Conservation (phyloP, 2,329 filamentous ascomycete species). For the Elsinoe fawcettii region DNA sequence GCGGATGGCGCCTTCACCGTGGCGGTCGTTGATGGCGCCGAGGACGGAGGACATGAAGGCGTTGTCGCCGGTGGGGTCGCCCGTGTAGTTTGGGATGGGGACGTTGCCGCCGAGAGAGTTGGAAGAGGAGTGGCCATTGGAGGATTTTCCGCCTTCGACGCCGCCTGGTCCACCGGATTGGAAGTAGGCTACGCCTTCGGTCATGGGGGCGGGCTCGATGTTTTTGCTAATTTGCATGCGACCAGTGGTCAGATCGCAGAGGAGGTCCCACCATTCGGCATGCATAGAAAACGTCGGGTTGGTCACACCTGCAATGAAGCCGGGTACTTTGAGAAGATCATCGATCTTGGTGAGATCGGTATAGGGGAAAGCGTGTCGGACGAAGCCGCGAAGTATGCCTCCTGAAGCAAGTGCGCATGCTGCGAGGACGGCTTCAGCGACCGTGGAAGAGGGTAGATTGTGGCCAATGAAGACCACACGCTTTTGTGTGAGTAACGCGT, state of each 20-base stretch:
- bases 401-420: slow-evolving; percentile 90
- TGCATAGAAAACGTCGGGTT: slow-evolving; percentile 95
- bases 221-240: slow-evolving; percentile 89
- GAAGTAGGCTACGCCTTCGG: slow-evolving; percentile 80
- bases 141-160: slow-evolving; percentile 12
- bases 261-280: slow-evolving; percentile 94
- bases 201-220: slow-evolving; percentile 71
- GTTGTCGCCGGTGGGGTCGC: slow-evolving; percentile 75
- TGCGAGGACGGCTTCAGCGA: slow-evolving; percentile 96
- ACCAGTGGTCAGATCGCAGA: slow-evolving; percentile 87
- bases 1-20: slow-evolving; percentile 82
- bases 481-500: slow-evolving; percentile 92
- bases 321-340: slow-evolving; percentile 87
- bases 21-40: slow-evolving; percentile 72
- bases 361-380: slow-evolving; percentile 92
- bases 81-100: slow-evolving; percentile 15
- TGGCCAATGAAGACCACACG: slow-evolving; percentile 92
- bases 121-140: slow-evolving; percentile 25
- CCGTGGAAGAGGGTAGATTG: slow-evolving; percentile 89
- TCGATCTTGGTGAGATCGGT: slow-evolving; percentile 97
- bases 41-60: slow-evolving; percentile 83
- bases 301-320: slow-evolving; percentile 95
- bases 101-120: slow-evolving; percentile 25
- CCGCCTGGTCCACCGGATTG: slow-evolving; percentile 39
- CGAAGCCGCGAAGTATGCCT: slow-evolving; percentile 86